Conservation (phyloP, 306 rosid species). For the Carpinus fangiana region DNA sequence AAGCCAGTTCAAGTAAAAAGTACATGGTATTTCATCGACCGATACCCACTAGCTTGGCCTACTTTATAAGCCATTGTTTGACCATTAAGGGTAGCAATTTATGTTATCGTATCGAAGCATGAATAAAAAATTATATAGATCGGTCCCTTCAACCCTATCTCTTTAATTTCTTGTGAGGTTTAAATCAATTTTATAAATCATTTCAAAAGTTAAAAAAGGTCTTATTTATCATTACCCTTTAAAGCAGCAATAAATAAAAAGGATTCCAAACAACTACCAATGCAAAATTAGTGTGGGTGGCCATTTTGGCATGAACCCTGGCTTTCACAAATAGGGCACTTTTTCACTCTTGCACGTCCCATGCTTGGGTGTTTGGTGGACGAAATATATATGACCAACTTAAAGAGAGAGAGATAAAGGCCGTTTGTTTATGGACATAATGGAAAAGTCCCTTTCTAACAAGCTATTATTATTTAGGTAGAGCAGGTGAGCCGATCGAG, state of each 20-base stretch:
- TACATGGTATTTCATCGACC: not conserved
- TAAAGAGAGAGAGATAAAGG: not conserved
- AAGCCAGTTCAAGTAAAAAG: not conserved
- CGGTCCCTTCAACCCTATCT: too few species aligned
- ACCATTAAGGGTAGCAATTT: too few species aligned
- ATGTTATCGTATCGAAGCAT: too few species aligned
- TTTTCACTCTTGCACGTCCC: not conserved
- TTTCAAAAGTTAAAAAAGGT: too few species aligned
- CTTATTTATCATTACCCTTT: not conserved
- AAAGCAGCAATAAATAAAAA: too few species aligned
- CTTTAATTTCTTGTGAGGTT: too few species aligned
- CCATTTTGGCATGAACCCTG: not conserved
- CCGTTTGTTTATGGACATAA: not conserved
- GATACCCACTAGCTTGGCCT: not conserved
- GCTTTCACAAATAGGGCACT: not conserved
- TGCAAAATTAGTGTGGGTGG: too few species aligned
- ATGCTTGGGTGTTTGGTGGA: conserved; percentile 12
- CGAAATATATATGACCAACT: too few species aligned
- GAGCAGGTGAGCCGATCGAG: conserved; percentile 26
- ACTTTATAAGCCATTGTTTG: not conserved
- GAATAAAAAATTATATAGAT: too few species aligned
- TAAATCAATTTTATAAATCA: too few species aligned
- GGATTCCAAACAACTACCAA: too few species aligned
- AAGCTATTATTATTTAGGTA: conserved; percentile 24
- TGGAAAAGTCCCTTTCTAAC: conserved; percentile 10